phyloP scores from a whole-genome alignment of 2,329 filamentous ascomycete genomes.

The Boeremia exigua region DNA sequence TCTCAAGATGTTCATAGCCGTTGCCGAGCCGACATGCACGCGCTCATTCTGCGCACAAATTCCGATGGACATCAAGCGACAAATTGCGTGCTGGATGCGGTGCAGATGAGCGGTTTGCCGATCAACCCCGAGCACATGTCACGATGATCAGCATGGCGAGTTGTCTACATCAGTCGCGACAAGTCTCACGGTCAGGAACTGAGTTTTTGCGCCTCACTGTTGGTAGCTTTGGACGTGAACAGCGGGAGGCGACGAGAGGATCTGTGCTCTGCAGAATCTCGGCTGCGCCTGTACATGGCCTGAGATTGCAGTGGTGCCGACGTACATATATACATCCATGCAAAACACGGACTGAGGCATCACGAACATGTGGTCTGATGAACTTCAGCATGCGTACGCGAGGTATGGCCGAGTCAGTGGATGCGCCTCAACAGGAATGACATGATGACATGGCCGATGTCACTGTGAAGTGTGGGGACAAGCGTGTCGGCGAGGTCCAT shows the following conservation, averaged over 20 bases:
- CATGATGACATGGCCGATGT: not conserved
- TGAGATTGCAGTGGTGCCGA: not conserved
- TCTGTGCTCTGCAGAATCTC: too few relatives aligned
- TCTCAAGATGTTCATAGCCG: not conserved
- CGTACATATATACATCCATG: not conserved
- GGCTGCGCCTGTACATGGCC: not conserved
- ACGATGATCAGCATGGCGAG: slow-evolving; percentile 10
- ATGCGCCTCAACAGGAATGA: not conserved
- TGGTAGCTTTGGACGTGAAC: too few relatives aligned
- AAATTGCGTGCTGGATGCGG: slow-evolving; percentile 1
- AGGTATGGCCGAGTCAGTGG: not conserved
- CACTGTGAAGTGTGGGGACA: not conserved
- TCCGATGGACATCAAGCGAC: not conserved
- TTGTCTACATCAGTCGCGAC: not conserved
- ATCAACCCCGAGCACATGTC: not conserved
- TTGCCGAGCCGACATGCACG: not conserved
- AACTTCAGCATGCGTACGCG: not conserved
- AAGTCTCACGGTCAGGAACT: not conserved
- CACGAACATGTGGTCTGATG: not conserved
- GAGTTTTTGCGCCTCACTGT: not conserved
- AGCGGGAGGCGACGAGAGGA: too few relatives aligned
- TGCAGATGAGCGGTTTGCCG: slow-evolving; percentile 2
- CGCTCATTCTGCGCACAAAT: too few relatives aligned
- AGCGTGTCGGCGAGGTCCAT: not conserved
- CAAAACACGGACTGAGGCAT: not conserved